phyloP scores from a whole-genome alignment of 352 stramenopile genomes.

The Halophytophthora batemanensis region DNA sequence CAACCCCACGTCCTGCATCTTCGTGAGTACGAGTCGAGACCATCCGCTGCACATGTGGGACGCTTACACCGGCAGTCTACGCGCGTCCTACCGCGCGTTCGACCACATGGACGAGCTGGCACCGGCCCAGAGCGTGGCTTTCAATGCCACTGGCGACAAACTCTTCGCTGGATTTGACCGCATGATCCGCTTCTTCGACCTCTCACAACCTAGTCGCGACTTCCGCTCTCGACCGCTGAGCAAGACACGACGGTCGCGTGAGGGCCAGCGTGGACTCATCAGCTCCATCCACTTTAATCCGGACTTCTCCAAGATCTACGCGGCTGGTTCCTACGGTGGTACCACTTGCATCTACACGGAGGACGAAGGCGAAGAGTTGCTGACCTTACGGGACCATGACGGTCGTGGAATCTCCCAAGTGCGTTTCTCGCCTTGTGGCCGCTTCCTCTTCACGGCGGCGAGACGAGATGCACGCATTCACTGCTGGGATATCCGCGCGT shows the following conservation, averaged over 20 bases:
- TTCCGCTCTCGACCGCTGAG: constrained; percentile 52
- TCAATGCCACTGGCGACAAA: constrained; percentile 75
- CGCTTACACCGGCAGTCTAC: constrained; percentile 81
- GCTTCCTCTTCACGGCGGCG: constrained; percentile 71
- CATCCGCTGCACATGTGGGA: constrained; percentile 92
- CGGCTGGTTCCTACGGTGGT: constrained; percentile 79
- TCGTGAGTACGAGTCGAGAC: constrained; percentile 82
- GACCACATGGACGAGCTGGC: constrained; percentile 88
- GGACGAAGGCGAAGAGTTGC: constrained; percentile 58
- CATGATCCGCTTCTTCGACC: constrained; percentile 81
- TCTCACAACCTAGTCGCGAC: constrained; percentile 60
- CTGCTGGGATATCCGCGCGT: constrained; percentile 85
- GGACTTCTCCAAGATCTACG: constrained; percentile 84
- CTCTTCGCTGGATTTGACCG: constrained; percentile 87
- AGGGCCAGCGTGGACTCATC: constrained; percentile 76
- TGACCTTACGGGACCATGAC: constrained; percentile 66
- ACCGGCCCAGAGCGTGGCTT: constrained; percentile 71
- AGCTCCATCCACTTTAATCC: constrained; percentile 79
- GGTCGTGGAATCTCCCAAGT: constrained; percentile 80
- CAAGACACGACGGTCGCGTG: constrained; percentile 58
- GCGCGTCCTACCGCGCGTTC: constrained; percentile 78
- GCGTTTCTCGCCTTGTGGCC: constrained; percentile 70
- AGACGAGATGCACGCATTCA: constrained; percentile 67
- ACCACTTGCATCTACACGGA: constrained; percentile 86
- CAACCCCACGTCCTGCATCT: constrained; percentile 78